phyloP scores from a whole-genome alignment of 805 yeast genomes.

The Saturnispora sanitii region DNA sequence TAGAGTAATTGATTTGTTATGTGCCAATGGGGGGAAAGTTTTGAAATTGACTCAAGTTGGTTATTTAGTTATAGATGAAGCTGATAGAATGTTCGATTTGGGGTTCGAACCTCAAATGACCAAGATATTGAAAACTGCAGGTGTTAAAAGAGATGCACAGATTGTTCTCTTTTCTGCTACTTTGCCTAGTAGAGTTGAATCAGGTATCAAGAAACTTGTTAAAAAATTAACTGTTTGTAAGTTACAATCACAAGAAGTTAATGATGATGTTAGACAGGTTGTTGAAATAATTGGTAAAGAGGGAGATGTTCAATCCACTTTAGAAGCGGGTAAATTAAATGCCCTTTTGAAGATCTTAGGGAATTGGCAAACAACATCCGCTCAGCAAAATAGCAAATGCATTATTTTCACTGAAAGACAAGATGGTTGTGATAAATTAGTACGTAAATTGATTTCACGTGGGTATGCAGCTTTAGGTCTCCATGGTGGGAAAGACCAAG shows the following conservation, averaged over 20 bases:
- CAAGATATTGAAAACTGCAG: constrained; percentile 53
- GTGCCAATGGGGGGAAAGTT: constrained; percentile 74
- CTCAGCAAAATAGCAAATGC: constrained; percentile 46
- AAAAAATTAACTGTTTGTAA: constrained; percentile 61
- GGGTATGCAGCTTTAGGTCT: constrained; percentile 57
- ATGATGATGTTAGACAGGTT: constrained; percentile 66
- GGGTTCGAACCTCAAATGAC: constrained; percentile 95
- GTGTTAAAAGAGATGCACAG: constrained; percentile 73
- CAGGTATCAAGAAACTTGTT: constrained; percentile 58
- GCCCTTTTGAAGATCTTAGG: constrained; percentile 50
- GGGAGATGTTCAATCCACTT: constrained; percentile 42
- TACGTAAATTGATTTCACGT: constrained; percentile 39
- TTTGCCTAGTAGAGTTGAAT: constrained; percentile 72
- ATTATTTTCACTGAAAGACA: constrained; percentile 86
- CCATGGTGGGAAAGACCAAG: constrained; percentile 89
- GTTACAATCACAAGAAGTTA: constrained; percentile 71
- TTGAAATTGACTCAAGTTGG: constrained; percentile 60
- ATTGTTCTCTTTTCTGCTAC: constrained; percentile 92
- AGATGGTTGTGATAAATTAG: constrained; percentile 67
- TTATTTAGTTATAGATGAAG: constrained; percentile 87
- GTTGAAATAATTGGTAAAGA: constrained; percentile 43
- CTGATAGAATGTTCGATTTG: constrained; percentile 92
- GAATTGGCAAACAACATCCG: constrained; percentile 12
- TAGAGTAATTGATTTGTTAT: constrained; percentile 75
- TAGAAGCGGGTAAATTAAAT: constrained; percentile 38